phyloP scores from a whole-genome alignment of 2,329 filamentous ascomycete genomes.

The Ceratocystis papillata region DNA sequence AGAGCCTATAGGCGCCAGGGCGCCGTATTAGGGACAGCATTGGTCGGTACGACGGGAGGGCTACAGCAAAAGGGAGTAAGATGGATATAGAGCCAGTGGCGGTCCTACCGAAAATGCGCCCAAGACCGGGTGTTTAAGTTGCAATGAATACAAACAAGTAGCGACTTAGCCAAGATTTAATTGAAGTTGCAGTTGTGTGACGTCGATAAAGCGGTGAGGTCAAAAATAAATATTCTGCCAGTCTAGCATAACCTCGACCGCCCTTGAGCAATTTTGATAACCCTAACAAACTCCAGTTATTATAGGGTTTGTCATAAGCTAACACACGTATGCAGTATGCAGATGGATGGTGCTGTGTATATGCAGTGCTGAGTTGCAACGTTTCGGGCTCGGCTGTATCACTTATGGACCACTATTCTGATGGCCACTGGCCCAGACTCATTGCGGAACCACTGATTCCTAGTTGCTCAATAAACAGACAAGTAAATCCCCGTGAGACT shows the following conservation, averaged over 20 bases:
- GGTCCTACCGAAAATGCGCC: no score
- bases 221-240: constrained; percentile 6
- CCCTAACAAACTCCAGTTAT: no score
- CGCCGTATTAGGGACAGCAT: constrained; percentile 15
- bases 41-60: neutral
- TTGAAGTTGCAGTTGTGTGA: neutral
- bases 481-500: neutral
- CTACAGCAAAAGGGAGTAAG: neutral
- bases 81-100: neutral
- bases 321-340: no score
- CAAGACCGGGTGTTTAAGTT: no score
- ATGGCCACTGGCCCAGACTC: no score
- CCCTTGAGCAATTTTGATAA: neutral
- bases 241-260: neutral
- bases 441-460: no score
- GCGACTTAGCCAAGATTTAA: neutral
- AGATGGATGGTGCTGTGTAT: no score
- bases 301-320: neutral
- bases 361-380: no score
- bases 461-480: neutral
- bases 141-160: neutral
- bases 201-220: neutral
- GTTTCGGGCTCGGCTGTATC: no score
- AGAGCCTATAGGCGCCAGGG: constrained; percentile 7
- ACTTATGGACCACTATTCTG: no score